These are phyloP conservation scores for Aechmea fasciata DNA, from an alignment of 176 grass and related monocot species.

Conservation along the genomic window DNA sequence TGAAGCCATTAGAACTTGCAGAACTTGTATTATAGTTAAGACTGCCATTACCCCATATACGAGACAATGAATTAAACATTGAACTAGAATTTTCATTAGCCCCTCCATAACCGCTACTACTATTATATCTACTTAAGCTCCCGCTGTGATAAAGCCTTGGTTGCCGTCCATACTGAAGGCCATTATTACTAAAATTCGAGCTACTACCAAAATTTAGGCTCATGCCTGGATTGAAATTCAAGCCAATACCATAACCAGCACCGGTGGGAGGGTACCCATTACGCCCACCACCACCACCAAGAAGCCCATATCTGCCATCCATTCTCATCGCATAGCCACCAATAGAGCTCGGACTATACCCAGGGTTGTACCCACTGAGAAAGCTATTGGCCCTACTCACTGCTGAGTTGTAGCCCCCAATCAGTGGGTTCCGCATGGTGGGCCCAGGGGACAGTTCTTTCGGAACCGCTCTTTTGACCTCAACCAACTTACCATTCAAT, in stretches of 20 bases:
- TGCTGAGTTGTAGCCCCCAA: conserved; percentile 51
- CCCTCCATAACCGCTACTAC: conserved; percentile 41
- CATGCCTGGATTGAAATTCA: conserved; percentile 54
- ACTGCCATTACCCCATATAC: conserved; percentile 56
- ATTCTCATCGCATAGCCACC: conserved; percentile 72
- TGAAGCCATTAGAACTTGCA: conserved; percentile 53
- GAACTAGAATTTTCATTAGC: conserved; percentile 62
- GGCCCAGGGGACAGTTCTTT: conserved; percentile 74
- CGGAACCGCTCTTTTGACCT: conserved; percentile 79
- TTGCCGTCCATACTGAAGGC: conserved; percentile 48
- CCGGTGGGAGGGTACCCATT: conserved; percentile 27
- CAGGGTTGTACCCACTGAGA: conserved; percentile 64
- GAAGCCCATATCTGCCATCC: conserved; percentile 55
- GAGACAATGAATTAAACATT: conserved; percentile 52
- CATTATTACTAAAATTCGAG: conserved; percentile 44
- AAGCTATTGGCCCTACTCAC: conserved; percentile 56
- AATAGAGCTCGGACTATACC: conserved; percentile 53
- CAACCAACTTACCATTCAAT: conserved; percentile 86
- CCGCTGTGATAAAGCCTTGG: conserved; percentile 51
- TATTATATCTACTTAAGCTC: conserved; percentile 59
- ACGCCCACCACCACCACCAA: conserved; percentile 36
- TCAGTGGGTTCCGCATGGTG: conserved; percentile 45
- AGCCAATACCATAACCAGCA: conserved; percentile 62
- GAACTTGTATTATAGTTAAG: conserved; percentile 45
- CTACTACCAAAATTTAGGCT: conserved; percentile 40